These are phyloP conservation scores for Pseudocercospora fijiensis DNA, from an alignment of 2,329 filamentous ascomycete species.

Conservation along the genomic window DNA sequence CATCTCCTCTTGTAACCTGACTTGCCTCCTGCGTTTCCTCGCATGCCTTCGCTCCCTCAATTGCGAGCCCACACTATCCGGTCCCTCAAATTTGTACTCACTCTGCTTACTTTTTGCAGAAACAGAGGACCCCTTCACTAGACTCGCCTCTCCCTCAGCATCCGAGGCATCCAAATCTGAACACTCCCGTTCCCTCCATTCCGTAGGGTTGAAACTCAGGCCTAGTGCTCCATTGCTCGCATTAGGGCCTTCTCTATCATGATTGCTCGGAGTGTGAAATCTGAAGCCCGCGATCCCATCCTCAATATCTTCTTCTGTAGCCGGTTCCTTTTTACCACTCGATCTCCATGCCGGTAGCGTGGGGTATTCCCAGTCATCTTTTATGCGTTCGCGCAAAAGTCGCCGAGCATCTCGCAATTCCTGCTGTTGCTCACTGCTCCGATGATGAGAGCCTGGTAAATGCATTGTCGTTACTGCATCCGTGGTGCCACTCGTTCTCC, in stretches of 20 bases:
- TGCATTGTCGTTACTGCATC: constrained; percentile 33
- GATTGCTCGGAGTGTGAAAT: constrained; percentile 26
- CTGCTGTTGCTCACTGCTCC: constrained; percentile 43
- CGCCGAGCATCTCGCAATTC: constrained; percentile 45
- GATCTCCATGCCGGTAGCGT: constrained; percentile 33
- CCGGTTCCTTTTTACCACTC: constrained; percentile 11
- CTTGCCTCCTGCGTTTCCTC: constrained; percentile 42
- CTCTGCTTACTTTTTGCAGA: constrained; percentile 23
- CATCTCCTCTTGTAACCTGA: constrained; percentile 45
- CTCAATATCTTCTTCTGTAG: constrained; percentile 21
- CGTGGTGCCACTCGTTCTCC: neutral
- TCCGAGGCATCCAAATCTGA: constrained; percentile 36
- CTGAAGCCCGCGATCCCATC: constrained; percentile 34
- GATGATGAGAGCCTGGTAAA: constrained; percentile 30
- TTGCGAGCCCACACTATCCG: constrained; percentile 46
- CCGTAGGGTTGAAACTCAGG: constrained; percentile 39
- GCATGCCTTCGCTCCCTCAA: constrained; percentile 31
- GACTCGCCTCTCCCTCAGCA: constrained; percentile 29
- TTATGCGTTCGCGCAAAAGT: constrained; percentile 44
- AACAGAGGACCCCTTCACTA: constrained; percentile 8
- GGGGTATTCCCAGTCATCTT: constrained; percentile 50
- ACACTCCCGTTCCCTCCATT: constrained; percentile 48
- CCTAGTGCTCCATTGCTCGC: constrained; percentile 13
- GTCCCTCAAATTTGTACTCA: constrained; percentile 46
- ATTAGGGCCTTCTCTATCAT: constrained; percentile 11